These are phyloP conservation scores for Cadophora gregata DNA, from an alignment of 2,329 filamentous ascomycete species.

Conservation along the genomic window DNA sequence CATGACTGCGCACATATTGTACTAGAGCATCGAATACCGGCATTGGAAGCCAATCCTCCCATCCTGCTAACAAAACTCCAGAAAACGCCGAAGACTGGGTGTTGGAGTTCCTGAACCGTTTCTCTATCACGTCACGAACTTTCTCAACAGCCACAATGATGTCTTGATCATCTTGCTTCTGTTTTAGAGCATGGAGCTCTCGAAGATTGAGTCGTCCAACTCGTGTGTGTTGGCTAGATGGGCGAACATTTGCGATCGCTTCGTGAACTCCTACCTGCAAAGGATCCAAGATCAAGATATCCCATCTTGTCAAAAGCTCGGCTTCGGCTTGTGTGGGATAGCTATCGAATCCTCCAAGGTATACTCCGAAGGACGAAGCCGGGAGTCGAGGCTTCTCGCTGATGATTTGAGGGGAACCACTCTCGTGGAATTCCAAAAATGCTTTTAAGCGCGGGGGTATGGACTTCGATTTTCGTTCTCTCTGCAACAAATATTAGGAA, in stretches of 20 bases:
- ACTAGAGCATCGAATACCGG: constrained; percentile 17
- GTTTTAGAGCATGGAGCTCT: constrained; percentile 1
- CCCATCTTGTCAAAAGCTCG: constrained; percentile 15
- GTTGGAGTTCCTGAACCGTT: constrained; percentile 1
- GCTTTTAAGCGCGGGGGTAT: constrained; percentile 13
- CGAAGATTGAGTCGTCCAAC: constrained; percentile 10
- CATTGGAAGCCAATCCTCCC: constrained; percentile 17
- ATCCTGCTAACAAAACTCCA: constrained; percentile 17
- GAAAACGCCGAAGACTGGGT: not conserved
- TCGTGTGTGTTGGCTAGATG: constrained; percentile 16
- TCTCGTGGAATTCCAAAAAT: constrained; percentile 13
- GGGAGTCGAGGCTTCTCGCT: constrained; percentile 14
- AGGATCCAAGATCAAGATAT: constrained; percentile 16
- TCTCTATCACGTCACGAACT: constrained; percentile 17
- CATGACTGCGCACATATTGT: constrained; percentile 10
- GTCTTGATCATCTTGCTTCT: constrained; percentile 12
- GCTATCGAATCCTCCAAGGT: constrained; percentile 15
- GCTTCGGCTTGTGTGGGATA: not conserved
- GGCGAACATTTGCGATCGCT: constrained; percentile 3
- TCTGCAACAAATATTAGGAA: not conserved
- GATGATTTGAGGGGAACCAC: not conserved
- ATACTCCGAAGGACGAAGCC: constrained; percentile 14
- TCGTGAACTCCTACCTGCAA: constrained; percentile 4
- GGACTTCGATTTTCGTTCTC: constrained; percentile 10
- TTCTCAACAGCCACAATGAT: constrained; percentile 15